These are phyloP conservation scores for Cryptococcus sp. DNA, from an alignment of 1,284 basidiomycete species.

Conservation along the genomic window DNA sequence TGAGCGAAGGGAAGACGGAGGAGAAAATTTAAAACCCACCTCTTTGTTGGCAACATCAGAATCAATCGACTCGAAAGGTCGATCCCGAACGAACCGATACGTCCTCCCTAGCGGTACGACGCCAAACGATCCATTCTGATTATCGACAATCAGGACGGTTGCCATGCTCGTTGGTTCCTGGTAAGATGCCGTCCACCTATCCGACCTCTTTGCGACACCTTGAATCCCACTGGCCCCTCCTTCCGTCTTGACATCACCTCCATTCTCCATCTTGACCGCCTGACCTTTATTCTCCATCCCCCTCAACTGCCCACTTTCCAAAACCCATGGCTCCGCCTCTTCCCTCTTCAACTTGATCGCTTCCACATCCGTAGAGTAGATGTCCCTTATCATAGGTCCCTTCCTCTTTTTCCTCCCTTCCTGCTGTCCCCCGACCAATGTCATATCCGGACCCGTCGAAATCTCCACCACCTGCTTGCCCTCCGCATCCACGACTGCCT, in stretches of 20 bases:
- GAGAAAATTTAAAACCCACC: conserved; percentile 13
- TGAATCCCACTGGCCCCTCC: background rate
- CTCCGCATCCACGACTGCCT: conserved; percentile 33
- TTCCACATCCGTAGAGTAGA: conserved; percentile 39
- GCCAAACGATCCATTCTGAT: conserved; percentile 31
- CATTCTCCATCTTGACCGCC: background rate
- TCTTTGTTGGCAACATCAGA: conserved; percentile 39
- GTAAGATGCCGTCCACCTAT: conserved; percentile 42
- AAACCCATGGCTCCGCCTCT: conserved; percentile 41
- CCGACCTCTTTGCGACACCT: conserved; percentile 14
- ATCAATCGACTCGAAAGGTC: conserved; percentile 42
- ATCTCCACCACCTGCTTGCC: conserved; percentile 32
- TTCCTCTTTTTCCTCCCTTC: conserved; percentile 16
- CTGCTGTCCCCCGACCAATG: conserved; percentile 26
- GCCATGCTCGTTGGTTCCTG: conserved; percentile 25
- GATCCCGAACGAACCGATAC: conserved; percentile 38
- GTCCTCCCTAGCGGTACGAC: conserved; percentile 39
- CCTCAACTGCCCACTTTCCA: conserved; percentile 26
- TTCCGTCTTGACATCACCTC: background rate
- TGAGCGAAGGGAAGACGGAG: background rate
- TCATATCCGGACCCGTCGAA: conserved; percentile 33
- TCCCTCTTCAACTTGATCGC: conserved; percentile 37
- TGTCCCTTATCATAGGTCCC: conserved; percentile 33
- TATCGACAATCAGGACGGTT: conserved; percentile 36
- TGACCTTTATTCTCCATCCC: conserved; percentile 14